Conservation (phyloP, 306 rosid genomes). For the Purshia tridentata region DNA sequence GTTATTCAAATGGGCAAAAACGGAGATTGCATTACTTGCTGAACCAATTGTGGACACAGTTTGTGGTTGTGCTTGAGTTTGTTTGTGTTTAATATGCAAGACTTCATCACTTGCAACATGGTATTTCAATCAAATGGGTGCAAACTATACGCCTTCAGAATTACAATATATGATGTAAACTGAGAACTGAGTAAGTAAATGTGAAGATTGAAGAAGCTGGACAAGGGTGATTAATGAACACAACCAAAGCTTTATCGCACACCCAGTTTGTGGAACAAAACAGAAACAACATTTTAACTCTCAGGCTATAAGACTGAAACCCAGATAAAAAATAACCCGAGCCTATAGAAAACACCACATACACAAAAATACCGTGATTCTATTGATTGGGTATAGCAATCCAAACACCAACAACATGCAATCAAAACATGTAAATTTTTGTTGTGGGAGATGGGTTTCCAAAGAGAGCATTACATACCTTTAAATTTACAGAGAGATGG, state of each 20-base stretch:
- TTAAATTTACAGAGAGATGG: neutral
- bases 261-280: no score
- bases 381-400: no score
- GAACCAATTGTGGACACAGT: neutral
- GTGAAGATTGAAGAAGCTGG: neutral
- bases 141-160: neutral
- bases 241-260: no score
- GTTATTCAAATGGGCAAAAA: neutral
- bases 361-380: no score
- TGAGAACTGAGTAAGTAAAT: neutral
- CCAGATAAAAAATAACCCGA: no score
- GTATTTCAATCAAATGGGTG: neutral
- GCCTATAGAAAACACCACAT: no score
- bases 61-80: neutral
- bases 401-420: no score
- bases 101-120: neutral
- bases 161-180: neutral
- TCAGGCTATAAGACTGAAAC: no score
- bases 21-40: neutral
- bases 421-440: neutral
- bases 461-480: neutral
- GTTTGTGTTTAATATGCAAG: neutral
- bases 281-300: no score
- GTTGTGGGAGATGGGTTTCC: slow-evolving; percentile 1
- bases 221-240: no score